Base-by-base conservation (phyloP, 2,329 filamentous ascomycete species). In the Aspergillus brasiliensis region DNA sequence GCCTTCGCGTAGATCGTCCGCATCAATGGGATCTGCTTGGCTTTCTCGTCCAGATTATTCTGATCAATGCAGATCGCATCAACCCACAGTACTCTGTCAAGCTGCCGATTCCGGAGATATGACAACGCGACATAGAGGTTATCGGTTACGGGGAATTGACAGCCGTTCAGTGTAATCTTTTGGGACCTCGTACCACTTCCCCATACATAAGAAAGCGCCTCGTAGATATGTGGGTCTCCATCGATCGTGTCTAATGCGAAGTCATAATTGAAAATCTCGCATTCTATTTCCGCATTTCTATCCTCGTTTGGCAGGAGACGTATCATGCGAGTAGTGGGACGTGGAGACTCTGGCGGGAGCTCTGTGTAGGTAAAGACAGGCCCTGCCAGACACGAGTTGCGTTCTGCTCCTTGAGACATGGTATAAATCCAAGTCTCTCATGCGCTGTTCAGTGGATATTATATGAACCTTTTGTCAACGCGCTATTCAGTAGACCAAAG, bases 151-250 rank as follows among this genome's bases (percentile, higher is more conserved):
- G 11, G 2, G 10, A 58, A 48, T 1, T 2, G 13, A n/a, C 17
- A 15, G 8, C 13, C 6, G 21, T 49, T 37, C 25, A 56, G 3
- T 8, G 2, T 7, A 0, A 56, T 48, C 2, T 27, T 15, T 2
- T 3, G 3, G 7, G 54, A 3, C 8, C 19, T 21, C 2, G 0
- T 25, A 0, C n/a, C 1, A 38, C 21, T 25, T n/a, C 54, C 42
- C 42, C 54, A 56, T 34, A 56, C 54, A 15, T 56, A 56, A 3
- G 42, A 56, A 21, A 48, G 42, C 0, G 54, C 54, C 40, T 56
- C 54, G 6, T 56, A 56, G n/a, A 42, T 5, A 2, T 42, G 38
- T 37, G 3, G 3, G 3, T n/a, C 34, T 11, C 34, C 34, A 10
- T 10, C 8, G 8, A 3, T 10, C 34, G 8, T n/a, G 23, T 25